Evolutionary conservation across 148 eudicot species (phyloP).

Genomic region (Vaccinium darrowii): DNA sequence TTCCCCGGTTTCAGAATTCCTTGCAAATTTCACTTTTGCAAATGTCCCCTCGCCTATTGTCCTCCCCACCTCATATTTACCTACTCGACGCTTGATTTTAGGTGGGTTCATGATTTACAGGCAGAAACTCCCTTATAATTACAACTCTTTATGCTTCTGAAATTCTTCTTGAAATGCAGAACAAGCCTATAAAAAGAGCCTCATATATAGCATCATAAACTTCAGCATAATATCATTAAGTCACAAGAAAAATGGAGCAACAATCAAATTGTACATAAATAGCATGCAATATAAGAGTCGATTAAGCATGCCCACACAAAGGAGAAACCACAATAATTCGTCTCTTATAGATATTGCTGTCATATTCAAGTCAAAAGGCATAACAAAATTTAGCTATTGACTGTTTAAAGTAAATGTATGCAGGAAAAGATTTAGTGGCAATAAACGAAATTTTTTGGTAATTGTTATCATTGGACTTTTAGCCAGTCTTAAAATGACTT

Average conservation of each 20-base stretch:
- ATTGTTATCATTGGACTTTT: not conserved
- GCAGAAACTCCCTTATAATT: conserved; percentile 12
- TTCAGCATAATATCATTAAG: not conserved
- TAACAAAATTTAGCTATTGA: not conserved
- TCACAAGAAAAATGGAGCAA: not conserved
- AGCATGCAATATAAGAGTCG: conserved; percentile 1
- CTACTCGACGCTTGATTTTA: conserved; percentile 74
- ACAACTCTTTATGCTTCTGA: conserved; percentile 10
- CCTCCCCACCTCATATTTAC: conserved; percentile 90
- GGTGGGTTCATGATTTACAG: conserved; percentile 45
- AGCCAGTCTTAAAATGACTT: not conserved
- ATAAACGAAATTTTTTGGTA: not conserved
- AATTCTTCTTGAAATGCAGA: conserved; percentile 19
- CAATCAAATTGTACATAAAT: not conserved
- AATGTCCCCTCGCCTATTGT: conserved; percentile 98
- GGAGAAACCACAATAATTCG: not conserved
- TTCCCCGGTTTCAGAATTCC: conserved; percentile 77
- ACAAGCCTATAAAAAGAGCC: not conserved
- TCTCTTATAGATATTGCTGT: not conserved
- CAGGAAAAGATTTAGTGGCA: not conserved
- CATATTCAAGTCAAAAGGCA: not conserved
- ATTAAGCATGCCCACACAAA: not conserved
- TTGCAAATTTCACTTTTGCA: conserved; percentile 93
- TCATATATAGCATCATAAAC: not conserved
- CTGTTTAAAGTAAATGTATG: not conserved